Conservation (phyloP, 148 eudicot species). For the Talinum fruticosum region DNA sequence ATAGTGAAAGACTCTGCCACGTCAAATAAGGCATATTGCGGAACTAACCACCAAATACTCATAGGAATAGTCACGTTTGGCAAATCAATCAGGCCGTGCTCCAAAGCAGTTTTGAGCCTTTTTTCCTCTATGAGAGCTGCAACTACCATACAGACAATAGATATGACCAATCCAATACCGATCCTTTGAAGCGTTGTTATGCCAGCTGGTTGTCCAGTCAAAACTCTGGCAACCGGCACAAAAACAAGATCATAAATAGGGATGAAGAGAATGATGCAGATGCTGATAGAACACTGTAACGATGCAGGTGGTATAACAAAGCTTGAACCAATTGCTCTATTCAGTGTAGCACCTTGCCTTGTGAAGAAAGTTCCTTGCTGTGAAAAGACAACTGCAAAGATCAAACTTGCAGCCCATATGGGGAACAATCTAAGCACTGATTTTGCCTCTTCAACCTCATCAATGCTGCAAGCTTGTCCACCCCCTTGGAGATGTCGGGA, state of each 20-base stretch:
- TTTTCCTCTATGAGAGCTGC: constrained; percentile 48
- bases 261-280: constrained; percentile 31
- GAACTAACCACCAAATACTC: constrained; percentile 66
- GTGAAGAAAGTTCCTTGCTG: constrained; percentile 60
- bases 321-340: constrained; percentile 40
- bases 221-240: constrained; percentile 40
- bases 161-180: constrained; percentile 50
- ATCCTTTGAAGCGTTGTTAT: constrained; percentile 66
- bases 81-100: constrained; percentile 37
- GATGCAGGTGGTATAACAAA: constrained; percentile 60
- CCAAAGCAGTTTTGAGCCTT: constrained; percentile 40
- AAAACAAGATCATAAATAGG: constrained; percentile 55
- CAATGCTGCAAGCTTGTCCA: constrained; percentile 8
- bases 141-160: constrained; percentile 34
- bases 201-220: constrained; percentile 50
- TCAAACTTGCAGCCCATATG: constrained; percentile 16
- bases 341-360: constrained; percentile 59
- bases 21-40: constrained; percentile 51
- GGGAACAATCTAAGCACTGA: constrained; percentile 40
- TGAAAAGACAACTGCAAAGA: constrained; percentile 41
- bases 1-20: constrained; percentile 41
- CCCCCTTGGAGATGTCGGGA: neutral
- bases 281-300: constrained; percentile 33
- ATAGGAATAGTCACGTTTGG: constrained; percentile 47
- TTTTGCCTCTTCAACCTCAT: constrained; percentile 56